Percentiles rank a stretch among this genome's conserved stretches.
These are phyloP conservation scores for Pistacia integerrima DNA, from an alignment of 345 rosid species.

Conservation along the genomic window DNA sequence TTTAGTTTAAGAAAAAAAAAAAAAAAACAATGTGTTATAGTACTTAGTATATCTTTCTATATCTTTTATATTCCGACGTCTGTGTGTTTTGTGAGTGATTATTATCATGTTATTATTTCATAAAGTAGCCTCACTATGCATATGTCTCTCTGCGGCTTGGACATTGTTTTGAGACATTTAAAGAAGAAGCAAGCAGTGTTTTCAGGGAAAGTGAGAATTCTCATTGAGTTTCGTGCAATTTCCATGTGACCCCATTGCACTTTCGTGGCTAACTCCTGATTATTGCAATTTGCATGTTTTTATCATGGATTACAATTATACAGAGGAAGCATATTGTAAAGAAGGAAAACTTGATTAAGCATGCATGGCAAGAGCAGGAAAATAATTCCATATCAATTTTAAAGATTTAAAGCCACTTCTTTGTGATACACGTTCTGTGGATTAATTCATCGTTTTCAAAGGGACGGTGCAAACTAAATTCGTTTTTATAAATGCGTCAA, in stretches of 20 bases:
- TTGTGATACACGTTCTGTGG: neutral
- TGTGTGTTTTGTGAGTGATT: constrained; percentile 6
- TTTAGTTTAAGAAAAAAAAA: neutral
- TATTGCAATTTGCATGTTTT: neutral
- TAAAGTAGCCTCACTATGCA: neutral
- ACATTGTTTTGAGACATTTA: neutral
- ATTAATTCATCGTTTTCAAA: neutral
- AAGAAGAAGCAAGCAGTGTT: constrained; percentile 4
- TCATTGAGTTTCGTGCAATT: constrained; percentile 7
- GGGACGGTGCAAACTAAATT: neutral
- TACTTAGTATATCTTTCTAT: neutral
- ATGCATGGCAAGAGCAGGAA: neutral
- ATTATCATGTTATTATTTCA: neutral
- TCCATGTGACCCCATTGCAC: constrained; percentile 2
- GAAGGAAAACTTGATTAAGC: neutral
- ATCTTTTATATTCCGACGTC: neutral
- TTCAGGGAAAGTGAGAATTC: constrained; percentile 18
- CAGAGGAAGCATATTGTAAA: neutral
- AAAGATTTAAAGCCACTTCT: neutral
- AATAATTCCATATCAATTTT: neutral
- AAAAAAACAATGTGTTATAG: neutral
- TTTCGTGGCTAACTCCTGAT: neutral
- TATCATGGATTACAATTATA: neutral
- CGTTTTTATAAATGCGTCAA: no score
- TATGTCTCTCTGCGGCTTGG: neutral